Evolutionary conservation across 1,139 yeast species (phyloP).

Genomic region (Kazachstania sp.): DNA sequence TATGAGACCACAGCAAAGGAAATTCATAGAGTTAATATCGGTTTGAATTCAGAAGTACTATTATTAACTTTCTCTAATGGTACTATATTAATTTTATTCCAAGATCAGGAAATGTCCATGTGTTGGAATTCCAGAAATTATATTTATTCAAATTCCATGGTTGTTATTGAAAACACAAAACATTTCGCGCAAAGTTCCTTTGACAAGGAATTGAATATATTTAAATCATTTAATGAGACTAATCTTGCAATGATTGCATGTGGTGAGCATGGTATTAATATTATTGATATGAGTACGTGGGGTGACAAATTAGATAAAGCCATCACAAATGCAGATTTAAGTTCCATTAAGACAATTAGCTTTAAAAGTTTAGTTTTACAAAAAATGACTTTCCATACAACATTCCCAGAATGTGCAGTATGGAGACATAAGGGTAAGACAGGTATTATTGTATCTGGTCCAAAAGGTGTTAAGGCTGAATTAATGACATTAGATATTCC

Average conservation of each 20-base stretch:
- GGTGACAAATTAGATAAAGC: conserved; percentile 11
- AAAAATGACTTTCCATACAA: conserved; percentile 4
- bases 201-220: background rate
- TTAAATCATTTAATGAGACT: background rate
- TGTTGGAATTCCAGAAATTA: conserved; percentile 20
- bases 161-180: conserved; percentile 15
- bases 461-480: conserved; percentile 2
- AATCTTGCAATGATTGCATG: background rate
- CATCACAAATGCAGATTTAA: conserved; percentile 17
- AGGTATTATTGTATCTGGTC: conserved; percentile 10
- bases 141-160: conserved; percentile 19
- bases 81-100: conserved; percentile 20
- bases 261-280: background rate
- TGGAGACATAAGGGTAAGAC: conserved; percentile 11
- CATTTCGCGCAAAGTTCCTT: conserved; percentile 10
- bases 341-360: conserved; percentile 10
- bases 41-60: conserved; percentile 19
- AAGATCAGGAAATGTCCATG: conserved; percentile 26
- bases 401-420: conserved; percentile 8
- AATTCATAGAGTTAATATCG: conserved; percentile 28
- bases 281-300: background rate
- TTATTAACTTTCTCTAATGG: conserved; percentile 20
- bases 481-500: background rate
- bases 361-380: conserved; percentile 12
- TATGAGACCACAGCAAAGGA: conserved; percentile 39